phyloP scores from a whole-genome alignment of 331 rosid genomes.

The Quercus tomentella region DNA sequence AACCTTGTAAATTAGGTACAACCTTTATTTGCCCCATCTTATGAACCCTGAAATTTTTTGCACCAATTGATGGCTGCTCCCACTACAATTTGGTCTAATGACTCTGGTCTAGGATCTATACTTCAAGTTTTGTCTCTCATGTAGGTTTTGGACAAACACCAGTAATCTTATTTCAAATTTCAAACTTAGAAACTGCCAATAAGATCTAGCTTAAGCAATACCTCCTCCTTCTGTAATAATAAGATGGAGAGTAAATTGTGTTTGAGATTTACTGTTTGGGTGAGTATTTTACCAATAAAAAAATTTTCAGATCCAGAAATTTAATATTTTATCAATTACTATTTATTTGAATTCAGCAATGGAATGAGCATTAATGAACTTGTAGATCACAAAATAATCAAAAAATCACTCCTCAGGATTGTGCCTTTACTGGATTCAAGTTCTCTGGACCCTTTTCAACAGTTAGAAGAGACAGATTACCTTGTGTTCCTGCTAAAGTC shows the following conservation, averaged over 20 bases:
- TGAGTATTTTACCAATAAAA: too few species aligned
- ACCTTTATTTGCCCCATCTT: neutral
- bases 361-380: too few species aligned
- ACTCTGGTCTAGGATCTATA: neutral
- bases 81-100: neutral
- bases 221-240: too few species aligned
- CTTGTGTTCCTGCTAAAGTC: too few species aligned
- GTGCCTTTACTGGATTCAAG: neutral
- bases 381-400: neutral
- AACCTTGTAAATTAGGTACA: too few species aligned
- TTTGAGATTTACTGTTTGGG: too few species aligned
- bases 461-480: neutral
- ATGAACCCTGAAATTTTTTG: neutral
- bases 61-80: neutral
- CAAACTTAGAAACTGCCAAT: neutral
- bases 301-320: neutral
- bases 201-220: neutral
- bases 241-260: too few species aligned
- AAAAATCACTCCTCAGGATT: neutral
- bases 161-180: neutral
- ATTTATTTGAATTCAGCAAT: neutral
- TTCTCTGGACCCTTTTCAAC: neutral
- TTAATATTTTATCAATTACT: neutral
- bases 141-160: neutral
- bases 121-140: conserved; percentile 3